phyloP scores from a whole-genome alignment of 164 flowering plant genomes.

The Chimonanthus praecox region DNA sequence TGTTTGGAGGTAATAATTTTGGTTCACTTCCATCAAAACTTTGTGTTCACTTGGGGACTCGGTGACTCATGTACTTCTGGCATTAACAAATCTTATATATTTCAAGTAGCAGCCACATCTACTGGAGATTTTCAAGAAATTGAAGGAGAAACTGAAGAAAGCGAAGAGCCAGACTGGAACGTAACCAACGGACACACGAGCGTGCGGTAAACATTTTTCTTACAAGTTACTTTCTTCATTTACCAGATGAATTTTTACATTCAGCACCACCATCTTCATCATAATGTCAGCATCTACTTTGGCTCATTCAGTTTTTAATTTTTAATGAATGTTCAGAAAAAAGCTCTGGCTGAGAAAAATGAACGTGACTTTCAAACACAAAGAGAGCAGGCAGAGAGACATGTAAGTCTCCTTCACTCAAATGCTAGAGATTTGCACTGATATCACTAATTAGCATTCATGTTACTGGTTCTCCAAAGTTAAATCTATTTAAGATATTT shows the following conservation, averaged over 20 bases:
- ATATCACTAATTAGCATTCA: not conserved
- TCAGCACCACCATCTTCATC: not conserved
- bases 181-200: slow-evolving; percentile 49
- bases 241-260: too few relatives aligned
- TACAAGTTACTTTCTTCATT: too few relatives aligned
- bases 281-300: not conserved
- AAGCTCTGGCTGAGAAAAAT: slow-evolving; percentile 86
- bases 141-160: slow-evolving; percentile 76
- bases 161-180: slow-evolving; percentile 64
- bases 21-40: not conserved
- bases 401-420: slow-evolving; percentile 42
- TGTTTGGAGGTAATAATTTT: slow-evolving; percentile 70
- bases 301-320: not conserved
- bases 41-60: not conserved
- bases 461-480: not conserved
- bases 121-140: slow-evolving; percentile 64
- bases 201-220: slow-evolving; percentile 42
- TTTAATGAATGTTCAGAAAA: slow-evolving; percentile 37
- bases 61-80: too few relatives aligned
- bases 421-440: not conserved
- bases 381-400: slow-evolving; percentile 82
- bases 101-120: slow-evolving; percentile 31
- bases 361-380: slow-evolving; percentile 67
- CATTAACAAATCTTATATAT: not conserved
- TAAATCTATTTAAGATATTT: not conserved